Base-by-base conservation (phyloP, 2,329 filamentous ascomycete genomes). In the Nemania serpens region DNA sequence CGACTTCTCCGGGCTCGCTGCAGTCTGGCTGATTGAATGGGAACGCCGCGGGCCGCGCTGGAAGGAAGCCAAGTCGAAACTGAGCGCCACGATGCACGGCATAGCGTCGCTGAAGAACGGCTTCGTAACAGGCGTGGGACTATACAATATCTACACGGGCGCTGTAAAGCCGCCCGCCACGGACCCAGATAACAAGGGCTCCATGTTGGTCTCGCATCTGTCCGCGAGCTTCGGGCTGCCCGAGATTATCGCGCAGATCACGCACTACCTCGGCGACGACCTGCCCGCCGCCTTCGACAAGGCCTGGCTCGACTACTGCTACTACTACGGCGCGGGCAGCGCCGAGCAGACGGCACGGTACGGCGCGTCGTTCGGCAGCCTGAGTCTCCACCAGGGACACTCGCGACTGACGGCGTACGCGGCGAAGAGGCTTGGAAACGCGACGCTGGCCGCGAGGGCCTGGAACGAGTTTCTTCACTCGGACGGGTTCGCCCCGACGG, bases 291-390 rank as follows among this genome's bases (percentile, higher is more conserved):
- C 78, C 0, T 86, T 88, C 69, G 75, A 81, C 50, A 70, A 80
- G 6, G 82, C 79, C 0, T 88, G 84, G 80, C 73, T 86, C 1
- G 84, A 87, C 51, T 88, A 88, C 72, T 84, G 83, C 68, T 82
- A 81, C 69, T 86, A 84, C 71, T 88, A 84, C 66, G 75, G 77
- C 9, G 84, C 82, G 0, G 67, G 76, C 0, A 70, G 73, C 0
- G 77, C 73, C 0, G 82, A 86, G 71, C 84, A 88, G 69, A 71
- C 67, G 1, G 76, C 78, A 1, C 78, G 83, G 0, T 88, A 86
- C 63, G 84, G 84, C 6, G 68, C 69, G 1, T 71, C 72, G 48
- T 87, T 83, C 58, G 74, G 79, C n/a, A 77, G 63, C 2, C 61
- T 81, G 4, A 82, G 72, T 48, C 72, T 87, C 50, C 74, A 75